Conservation (phyloP, 345 rosid species). For the Jatropha curcas region DNA sequence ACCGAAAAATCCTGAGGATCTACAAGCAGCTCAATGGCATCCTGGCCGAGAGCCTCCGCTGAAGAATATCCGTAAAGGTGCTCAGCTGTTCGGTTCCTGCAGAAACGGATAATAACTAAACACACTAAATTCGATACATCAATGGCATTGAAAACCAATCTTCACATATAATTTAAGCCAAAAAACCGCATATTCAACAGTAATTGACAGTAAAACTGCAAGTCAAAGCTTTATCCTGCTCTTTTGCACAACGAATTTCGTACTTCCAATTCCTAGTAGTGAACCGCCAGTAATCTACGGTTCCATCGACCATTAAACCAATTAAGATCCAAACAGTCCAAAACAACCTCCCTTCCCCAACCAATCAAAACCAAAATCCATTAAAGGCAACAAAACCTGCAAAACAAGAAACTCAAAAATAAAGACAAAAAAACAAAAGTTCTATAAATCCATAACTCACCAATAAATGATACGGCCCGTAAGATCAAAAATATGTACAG, state of each 20-base stretch:
- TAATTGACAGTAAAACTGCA: background rate
- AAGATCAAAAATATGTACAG: conserved; percentile 77
- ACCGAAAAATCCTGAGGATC: conserved; percentile 57
- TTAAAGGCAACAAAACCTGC: background rate
- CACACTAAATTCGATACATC: background rate
- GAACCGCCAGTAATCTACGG: conserved; percentile 11
- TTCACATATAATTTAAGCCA: background rate
- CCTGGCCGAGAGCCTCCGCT: conserved; percentile 75
- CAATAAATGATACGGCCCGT: conserved; percentile 70
- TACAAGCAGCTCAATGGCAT: conserved; percentile 63
- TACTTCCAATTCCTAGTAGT: background rate
- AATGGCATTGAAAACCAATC: background rate
- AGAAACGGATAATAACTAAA: conserved; percentile 22
- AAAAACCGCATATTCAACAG: background rate
- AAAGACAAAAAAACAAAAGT: background rate
- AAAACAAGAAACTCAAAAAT: background rate
- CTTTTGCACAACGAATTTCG: background rate
- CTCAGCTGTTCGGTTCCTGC: conserved; percentile 90
- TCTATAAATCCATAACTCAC: conserved; percentile 40
- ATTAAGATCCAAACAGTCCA: background rate
- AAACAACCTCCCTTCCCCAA: background rate
- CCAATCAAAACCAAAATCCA: background rate
- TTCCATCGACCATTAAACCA: background rate
- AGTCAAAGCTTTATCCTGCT: background rate
- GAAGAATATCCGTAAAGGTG: conserved; percentile 76